Base-by-base conservation (phyloP, 2,329 filamentous ascomycete species). In the Phialocephala sp. region DNA sequence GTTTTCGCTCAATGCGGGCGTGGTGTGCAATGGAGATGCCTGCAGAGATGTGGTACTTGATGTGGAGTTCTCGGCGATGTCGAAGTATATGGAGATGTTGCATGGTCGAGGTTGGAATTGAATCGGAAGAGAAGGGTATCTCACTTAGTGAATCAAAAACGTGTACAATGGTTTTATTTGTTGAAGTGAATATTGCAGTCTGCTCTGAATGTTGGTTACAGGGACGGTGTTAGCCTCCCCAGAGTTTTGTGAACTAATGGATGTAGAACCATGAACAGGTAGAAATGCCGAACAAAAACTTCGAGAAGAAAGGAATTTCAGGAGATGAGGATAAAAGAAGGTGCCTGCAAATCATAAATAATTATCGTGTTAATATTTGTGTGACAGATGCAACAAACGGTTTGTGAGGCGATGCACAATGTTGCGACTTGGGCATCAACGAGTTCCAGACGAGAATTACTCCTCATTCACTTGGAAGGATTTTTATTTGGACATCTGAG, bases 321-420 rank as follows among this genome's bases (percentile, higher is more conserved):
- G 24, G 12, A 35, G 50, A 9, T 18, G 22, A 32, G 50, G 32
- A 54, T 14, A 1, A 11, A 2, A 14, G 50, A 32, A 32, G 50
- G 22, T 20, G 24, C 4, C 24, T 12, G 24, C 18, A 35, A 12
- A 6, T 35, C 22, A 47, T 20, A 22, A 35, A 35, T n/a, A 62
- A 56, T 58, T 22, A 2, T 35, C 55, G 8, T 22, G 18, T 11
- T 14, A 41, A 39, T 18, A 39, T 4, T 15, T 14, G 27, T 32
- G 37, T 41, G 55, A 41, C 35, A 58, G 15, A 37, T 58, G 32
- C 55, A 32, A 54, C 50, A 54, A 54, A 54, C 50, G 50, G 50
- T 54, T 32, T 54, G 50, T 54, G 24, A 27, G 22, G 35, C 14
- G 50, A 15, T 54, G 50, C 24, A 54, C 50, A 54, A 27, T 27